A percentile compares a stretch with the other conserved stretches of the same genome.
Conservation (phyloP, 164 flowering plant genomes). For the Malania oleifera region DNA sequence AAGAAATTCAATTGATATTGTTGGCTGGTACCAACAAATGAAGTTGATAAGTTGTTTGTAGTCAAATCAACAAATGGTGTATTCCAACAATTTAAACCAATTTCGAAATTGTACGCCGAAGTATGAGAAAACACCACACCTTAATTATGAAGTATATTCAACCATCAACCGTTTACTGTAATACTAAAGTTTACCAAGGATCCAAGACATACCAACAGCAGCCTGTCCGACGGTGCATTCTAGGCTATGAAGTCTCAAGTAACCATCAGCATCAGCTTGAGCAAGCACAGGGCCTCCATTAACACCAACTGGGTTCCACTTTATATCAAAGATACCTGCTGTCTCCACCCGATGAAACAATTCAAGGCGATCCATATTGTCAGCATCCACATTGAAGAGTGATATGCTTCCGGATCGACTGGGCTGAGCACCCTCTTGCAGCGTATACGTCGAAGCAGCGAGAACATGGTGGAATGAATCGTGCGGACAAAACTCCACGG, state of each 20-base stretch:
- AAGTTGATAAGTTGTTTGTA: too few relatives aligned
- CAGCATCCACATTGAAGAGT: conserved; percentile 60
- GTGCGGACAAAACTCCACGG: conserved; percentile 89
- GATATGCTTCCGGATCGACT: conserved; percentile 72
- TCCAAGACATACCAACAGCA: conserved; percentile 22
- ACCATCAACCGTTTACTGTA: neutral
- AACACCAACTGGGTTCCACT: conserved; percentile 59
- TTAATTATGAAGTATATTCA: too few relatives aligned
- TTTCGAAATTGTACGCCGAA: too few relatives aligned
- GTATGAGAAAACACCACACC: too few relatives aligned
- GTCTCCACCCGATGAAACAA: conserved; percentile 49
- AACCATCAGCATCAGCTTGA: conserved; percentile 92
- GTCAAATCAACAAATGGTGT: too few relatives aligned
- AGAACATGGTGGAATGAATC: conserved; percentile 46
- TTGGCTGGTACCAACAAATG: too few relatives aligned
- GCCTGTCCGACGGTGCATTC: conserved; percentile 25
- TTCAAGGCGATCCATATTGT: conserved; percentile 31
- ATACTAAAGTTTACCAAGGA: neutral
- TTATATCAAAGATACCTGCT: conserved; percentile 83
- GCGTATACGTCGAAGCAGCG: conserved; percentile 81
- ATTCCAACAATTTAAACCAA: too few relatives aligned
- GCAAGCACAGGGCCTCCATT: conserved; percentile 47
- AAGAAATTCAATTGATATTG: too few relatives aligned
- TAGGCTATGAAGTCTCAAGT: conserved; percentile 48
- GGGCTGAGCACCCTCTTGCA: conserved; percentile 73